Conservation (phyloP, 768 basidiomycete genomes). For the Dentipellis sp. region DNA sequence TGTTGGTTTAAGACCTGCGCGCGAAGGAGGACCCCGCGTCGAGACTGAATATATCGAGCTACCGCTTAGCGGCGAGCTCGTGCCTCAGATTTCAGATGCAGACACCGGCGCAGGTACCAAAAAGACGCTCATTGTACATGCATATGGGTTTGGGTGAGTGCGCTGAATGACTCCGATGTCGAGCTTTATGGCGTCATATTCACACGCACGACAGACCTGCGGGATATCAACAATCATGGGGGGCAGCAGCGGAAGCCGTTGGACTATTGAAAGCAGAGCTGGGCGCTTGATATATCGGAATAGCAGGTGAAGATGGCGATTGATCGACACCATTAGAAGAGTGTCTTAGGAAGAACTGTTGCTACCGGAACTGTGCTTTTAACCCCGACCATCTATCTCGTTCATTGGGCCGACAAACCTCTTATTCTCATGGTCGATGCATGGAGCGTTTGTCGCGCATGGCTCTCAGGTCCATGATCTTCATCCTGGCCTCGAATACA, state of each 20-base stretch:
- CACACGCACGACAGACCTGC: conserved; percentile 15
- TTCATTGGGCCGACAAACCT: too few species aligned
- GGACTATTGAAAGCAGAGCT: conserved; percentile 12
- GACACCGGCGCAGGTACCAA: conserved; percentile 15
- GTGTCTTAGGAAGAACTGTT: too few species aligned
- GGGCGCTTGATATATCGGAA: conserved; percentile 1
- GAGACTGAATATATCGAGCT: conserved; percentile 36
- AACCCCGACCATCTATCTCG: too few species aligned
- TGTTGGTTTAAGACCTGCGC: conserved; percentile 48
- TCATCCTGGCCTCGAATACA: too few species aligned
- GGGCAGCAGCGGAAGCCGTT: conserved; percentile 18
- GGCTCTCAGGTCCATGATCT: too few species aligned
- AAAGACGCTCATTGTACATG: conserved; percentile 37
- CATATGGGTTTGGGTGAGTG: conserved; percentile 49
- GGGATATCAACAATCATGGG: conserved; percentile 22
- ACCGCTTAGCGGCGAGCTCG: conserved; percentile 22
- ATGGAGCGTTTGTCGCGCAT: too few species aligned
- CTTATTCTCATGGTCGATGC: too few species aligned
- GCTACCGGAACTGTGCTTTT: too few species aligned
- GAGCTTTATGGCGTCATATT: not conserved
- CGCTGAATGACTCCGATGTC: conserved; percentile 11
- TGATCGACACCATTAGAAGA: not conserved
- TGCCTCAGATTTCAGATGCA: conserved; percentile 12
- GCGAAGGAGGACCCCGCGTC: conserved; percentile 47
- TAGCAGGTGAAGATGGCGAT: conserved; percentile 11